These are phyloP conservation scores for Royoungia palumana DNA, from an alignment of 768 basidiomycete species.

Conservation along the genomic window DNA sequence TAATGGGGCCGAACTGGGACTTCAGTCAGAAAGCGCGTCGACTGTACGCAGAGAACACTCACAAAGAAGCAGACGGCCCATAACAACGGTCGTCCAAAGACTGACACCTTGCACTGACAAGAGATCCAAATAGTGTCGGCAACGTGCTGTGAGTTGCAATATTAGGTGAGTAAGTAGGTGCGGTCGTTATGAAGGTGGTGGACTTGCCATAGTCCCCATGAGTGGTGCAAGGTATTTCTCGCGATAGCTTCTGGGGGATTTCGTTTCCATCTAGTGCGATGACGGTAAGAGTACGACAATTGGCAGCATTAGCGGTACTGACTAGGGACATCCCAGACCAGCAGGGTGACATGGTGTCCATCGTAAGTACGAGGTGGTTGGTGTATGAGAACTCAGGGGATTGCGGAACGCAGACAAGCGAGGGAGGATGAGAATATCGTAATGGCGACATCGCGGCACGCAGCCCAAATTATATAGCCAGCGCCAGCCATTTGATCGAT, in stretches of 20 bases:
- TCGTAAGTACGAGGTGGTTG: background rate
- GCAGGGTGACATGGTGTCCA: slow-evolving; percentile 5
- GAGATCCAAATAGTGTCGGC: slow-evolving; percentile 3
- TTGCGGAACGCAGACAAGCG: background rate
- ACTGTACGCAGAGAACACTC: background rate
- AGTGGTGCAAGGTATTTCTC: slow-evolving; percentile 5
- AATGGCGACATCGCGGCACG: background rate
- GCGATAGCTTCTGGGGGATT: background rate
- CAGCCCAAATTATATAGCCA: slow-evolving; percentile 19
- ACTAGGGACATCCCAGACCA: slow-evolving; percentile 10
- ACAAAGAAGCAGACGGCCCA: slow-evolving; percentile 25
- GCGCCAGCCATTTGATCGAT: slow-evolving; percentile 8
- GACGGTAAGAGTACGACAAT: background rate
- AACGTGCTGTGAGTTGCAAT: background rate
- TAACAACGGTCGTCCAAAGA: slow-evolving; percentile 3
- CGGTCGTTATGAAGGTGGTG: background rate
- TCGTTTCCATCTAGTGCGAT: slow-evolving; percentile 6
- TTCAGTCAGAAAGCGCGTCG: background rate
- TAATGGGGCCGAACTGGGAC: slow-evolving; percentile 19
- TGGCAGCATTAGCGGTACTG: background rate
- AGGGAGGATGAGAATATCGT: slow-evolving; percentile 3
- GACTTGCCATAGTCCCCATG: slow-evolving; percentile 1
- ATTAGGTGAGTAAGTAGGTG: background rate
- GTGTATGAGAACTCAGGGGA: background rate
- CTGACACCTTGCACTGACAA: background rate